phyloP scores from a whole-genome alignment of 345 rosid species.

The Heritiera fomes region DNA sequence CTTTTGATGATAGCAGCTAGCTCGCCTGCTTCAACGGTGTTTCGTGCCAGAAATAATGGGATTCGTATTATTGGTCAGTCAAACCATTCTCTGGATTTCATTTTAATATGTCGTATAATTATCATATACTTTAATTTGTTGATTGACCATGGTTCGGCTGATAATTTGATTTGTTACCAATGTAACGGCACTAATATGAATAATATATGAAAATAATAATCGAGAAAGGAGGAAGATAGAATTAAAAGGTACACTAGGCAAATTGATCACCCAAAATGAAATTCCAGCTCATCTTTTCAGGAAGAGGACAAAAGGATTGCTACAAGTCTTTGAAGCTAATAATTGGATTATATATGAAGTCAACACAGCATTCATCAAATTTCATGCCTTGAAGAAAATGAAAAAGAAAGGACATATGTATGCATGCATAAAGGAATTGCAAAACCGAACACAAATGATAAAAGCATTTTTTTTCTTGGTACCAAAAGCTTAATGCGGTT shows the following conservation, averaged over 20 bases:
- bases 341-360: conserved; percentile 16
- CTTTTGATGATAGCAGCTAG: conserved; percentile 12
- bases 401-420: background rate
- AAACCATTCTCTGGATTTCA: conserved; percentile 5
- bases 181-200: background rate
- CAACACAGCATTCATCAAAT: conserved; percentile 10
- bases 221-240: background rate
- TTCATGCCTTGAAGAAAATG: background rate
- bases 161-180: conserved; percentile 3
- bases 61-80: conserved; percentile 40
- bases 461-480: too few relatives aligned
- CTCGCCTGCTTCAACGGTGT: conserved; percentile 14
- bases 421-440: background rate
- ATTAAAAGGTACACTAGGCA: background rate
- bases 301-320: background rate
- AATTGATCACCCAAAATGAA: background rate
- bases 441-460: too few relatives aligned
- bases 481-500: background rate
- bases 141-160: background rate
- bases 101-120: background rate
- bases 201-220: background rate
- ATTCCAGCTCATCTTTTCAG: conserved; percentile 6
- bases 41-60: conserved; percentile 33
- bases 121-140: background rate
- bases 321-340: background rate